Conservation (phyloP, 1,284 basidiomycete species). For the Rhodotorula sp. region DNA sequence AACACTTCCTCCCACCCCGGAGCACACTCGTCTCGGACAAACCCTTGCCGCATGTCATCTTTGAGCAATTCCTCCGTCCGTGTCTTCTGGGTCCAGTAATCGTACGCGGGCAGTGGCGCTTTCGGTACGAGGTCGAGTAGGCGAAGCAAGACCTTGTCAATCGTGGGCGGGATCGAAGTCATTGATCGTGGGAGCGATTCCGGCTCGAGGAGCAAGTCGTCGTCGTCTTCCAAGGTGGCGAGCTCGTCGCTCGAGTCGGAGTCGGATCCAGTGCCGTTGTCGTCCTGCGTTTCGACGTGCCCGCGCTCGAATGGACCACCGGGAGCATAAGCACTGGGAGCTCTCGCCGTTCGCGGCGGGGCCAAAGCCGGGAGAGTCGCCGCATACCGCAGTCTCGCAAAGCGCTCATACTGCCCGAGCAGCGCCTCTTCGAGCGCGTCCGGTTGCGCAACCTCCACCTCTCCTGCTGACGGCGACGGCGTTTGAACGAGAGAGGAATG, state of each 20-base stretch:
- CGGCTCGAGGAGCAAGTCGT: neutral
- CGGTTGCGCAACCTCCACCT: neutral
- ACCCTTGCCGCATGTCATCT: neutral
- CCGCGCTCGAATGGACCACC: constrained; percentile 1
- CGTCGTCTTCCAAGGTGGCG: neutral
- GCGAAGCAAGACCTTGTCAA: neutral
- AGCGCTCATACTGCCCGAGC: neutral
- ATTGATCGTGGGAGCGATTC: neutral
- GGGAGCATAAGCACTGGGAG: constrained; percentile 15
- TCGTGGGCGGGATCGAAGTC: neutral
- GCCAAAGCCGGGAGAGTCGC: neutral
- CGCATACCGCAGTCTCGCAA: neutral
- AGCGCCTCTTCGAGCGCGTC: constrained; percentile 4
- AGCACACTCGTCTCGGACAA: neutral
- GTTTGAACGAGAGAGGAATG: neutral
- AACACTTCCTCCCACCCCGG: constrained; percentile 27
- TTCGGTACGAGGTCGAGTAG: constrained; percentile 18
- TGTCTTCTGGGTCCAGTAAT: neutral
- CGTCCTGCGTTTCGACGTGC: neutral
- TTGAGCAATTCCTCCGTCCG: neutral
- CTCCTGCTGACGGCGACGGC: neutral
- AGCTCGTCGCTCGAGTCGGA: neutral
- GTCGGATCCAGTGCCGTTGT: neutral
- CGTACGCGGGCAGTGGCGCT: constrained; percentile 12
- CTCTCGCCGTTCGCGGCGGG: no score